These are phyloP conservation scores for Phytophthora ramorum DNA, from an alignment of 352 stramenopile species.

Conservation along the genomic window DNA sequence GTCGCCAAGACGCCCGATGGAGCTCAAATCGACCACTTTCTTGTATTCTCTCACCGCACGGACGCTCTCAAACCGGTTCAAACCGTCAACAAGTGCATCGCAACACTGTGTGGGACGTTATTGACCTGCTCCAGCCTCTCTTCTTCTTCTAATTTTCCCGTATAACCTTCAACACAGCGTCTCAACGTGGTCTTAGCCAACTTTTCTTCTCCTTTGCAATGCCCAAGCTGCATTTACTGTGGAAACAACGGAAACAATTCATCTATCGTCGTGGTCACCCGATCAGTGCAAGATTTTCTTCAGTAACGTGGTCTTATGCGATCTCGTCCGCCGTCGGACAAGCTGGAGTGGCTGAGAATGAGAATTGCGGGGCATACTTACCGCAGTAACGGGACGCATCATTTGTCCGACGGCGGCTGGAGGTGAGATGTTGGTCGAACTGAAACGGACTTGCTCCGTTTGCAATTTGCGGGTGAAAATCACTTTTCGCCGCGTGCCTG, in stretches of 20 bases:
- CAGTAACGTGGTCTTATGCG: not conserved
- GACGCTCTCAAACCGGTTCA: not conserved
- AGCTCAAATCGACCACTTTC: not conserved
- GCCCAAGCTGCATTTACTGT: not conserved
- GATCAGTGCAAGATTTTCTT: not conserved
- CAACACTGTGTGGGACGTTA: not conserved
- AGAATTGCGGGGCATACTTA: not conserved
- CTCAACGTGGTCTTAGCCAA: not conserved
- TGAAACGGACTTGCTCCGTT: conserved; percentile 9
- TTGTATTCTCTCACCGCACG: not conserved
- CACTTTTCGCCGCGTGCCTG: not conserved
- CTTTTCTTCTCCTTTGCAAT: not conserved
- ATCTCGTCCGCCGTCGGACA: conserved; percentile 13
- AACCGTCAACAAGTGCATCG: not conserved
- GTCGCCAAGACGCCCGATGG: not conserved
- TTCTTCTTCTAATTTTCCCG: not conserved
- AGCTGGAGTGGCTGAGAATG: conserved; percentile 1
- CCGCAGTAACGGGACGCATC: conserved; percentile 3
- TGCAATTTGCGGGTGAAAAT: not conserved
- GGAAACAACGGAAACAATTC: not conserved
- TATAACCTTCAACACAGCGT: not conserved
- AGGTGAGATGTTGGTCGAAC: not conserved
- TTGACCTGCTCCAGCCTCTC: not conserved
- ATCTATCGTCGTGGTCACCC: not conserved
- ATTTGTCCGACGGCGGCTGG: conserved; percentile 21